Percentiles rank a stretch among this genome's conserved stretches.
phyloP scores from a whole-genome alignment of 23 red algal species.

The Agarophyton chilense region DNA sequence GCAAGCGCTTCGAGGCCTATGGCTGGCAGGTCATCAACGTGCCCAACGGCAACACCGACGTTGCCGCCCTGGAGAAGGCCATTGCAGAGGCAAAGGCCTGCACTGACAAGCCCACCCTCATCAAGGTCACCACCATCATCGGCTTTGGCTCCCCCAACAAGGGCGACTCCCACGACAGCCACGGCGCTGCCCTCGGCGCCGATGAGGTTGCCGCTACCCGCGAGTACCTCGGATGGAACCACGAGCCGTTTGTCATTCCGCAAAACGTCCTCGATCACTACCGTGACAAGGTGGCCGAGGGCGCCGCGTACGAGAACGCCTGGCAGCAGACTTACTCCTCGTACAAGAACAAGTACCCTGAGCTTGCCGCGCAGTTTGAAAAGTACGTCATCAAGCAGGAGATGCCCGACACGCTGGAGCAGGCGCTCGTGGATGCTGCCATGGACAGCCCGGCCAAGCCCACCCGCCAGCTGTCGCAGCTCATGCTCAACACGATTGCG shows the following conservation, averaged over 20 bases:
- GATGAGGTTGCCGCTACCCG: conserved; percentile 92
- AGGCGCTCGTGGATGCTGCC: conserved; percentile 70
- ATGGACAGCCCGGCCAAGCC: conserved; percentile 67
- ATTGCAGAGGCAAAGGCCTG: conserved; percentile 83
- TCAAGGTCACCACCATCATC: conserved; percentile 91
- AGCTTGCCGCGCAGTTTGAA: conserved; percentile 85
- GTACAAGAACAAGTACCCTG: conserved; percentile 89
- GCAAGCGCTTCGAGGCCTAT: conserved; percentile 86
- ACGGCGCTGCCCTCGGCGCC: conserved; percentile 91
- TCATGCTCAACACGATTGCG: conserved; percentile 90
- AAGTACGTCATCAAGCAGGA: conserved; percentile 75
- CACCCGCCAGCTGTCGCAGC: conserved; percentile 78
- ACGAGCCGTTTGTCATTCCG: conserved; percentile 87
- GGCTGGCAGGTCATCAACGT: conserved; percentile 97
- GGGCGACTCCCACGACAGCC: conserved; percentile 80
- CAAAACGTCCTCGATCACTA: conserved; percentile 81
- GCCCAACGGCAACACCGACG: conserved; percentile 89
- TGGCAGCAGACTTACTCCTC: conserved; percentile 73
- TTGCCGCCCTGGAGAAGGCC: conserved; percentile 78
- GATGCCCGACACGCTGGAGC: conserved; percentile 65
- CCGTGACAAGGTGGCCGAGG: conserved; percentile 76
- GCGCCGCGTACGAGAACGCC: conserved; percentile 55
- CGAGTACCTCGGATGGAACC: conserved; percentile 85
- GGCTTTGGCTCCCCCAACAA: conserved; percentile 98
- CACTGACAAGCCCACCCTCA: conserved; percentile 88